Conservation (phyloP, 352 stramenopile species). For the Globisporangium megalacanthum region DNA sequence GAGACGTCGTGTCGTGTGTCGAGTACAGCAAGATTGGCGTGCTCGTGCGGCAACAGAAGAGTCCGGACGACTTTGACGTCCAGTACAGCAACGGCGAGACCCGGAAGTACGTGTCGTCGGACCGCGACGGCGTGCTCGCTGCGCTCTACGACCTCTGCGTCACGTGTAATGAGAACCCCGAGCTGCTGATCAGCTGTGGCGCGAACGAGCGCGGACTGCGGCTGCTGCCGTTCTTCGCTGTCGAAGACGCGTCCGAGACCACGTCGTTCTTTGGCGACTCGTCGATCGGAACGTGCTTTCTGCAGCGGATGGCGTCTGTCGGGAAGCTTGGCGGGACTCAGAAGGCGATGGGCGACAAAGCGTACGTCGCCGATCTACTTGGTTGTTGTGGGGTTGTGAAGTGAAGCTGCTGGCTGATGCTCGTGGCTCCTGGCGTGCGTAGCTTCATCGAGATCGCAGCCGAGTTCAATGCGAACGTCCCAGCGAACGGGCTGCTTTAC, state of each 20-base stretch:
- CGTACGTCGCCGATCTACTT: conserved; percentile 25
- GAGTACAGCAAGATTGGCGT: conserved; percentile 68
- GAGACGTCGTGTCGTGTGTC: conserved; percentile 49
- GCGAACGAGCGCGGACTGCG: conserved; percentile 67
- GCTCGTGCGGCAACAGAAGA: conserved; percentile 46
- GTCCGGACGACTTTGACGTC: conserved; percentile 57
- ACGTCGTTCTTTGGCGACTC: conserved; percentile 77
- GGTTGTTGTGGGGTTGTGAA: neutral
- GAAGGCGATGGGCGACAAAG: conserved; percentile 45
- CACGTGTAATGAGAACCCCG: conserved; percentile 66
- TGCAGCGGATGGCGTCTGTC: conserved; percentile 69
- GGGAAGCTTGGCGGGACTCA: conserved; percentile 51
- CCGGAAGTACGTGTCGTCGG: conserved; percentile 47
- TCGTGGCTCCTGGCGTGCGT: neutral
- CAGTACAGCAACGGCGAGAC: conserved; percentile 64
- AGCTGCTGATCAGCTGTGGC: conserved; percentile 63
- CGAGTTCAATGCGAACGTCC: conserved; percentile 91
- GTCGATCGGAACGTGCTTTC: conserved; percentile 73
- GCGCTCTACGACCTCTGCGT: conserved; percentile 77
- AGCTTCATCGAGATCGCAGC: conserved; percentile 79
- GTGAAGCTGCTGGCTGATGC: neutral
- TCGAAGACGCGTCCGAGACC: conserved; percentile 60
- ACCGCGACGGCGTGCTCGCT: conserved; percentile 71
- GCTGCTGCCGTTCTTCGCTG: conserved; percentile 64
- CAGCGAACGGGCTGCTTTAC: conserved; percentile 77